Conservation (phyloP, 2,329 filamentous ascomycete genomes). For the Penicillium vulpinum region DNA sequence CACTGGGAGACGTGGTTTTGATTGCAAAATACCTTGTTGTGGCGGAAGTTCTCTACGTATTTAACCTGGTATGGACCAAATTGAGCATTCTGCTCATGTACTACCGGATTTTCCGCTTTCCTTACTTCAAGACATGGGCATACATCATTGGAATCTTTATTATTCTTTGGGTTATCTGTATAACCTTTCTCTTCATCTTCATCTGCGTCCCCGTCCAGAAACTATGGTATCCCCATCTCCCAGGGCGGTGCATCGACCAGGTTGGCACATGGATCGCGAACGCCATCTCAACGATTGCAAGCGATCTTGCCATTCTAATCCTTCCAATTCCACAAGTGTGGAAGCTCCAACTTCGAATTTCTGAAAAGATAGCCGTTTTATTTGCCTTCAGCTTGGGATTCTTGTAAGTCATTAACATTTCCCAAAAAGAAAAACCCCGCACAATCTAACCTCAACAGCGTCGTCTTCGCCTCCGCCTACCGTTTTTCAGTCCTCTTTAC, state of each 20-base stretch:
- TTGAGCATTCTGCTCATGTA: conserved; percentile 30
- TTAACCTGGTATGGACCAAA: conserved; percentile 33
- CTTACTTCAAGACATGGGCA: conserved; percentile 31
- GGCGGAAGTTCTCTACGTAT: conserved; percentile 44
- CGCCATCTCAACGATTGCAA: conserved; percentile 22
- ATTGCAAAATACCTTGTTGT: conserved; percentile 37
- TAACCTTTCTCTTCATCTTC: conserved; percentile 32
- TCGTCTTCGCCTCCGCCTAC: neutral
- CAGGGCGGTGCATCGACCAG: conserved; percentile 24
- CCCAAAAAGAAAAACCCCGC: neutral
- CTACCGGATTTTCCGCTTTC: conserved; percentile 31
- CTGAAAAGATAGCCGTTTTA: conserved; percentile 9
- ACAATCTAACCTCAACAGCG: neutral
- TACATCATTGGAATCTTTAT: conserved; percentile 29
- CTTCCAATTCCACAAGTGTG: conserved; percentile 31
- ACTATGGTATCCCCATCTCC: conserved; percentile 28
- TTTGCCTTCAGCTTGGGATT: conserved; percentile 1
- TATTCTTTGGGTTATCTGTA: conserved; percentile 28
- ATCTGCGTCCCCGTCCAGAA: conserved; percentile 33
- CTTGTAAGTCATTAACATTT: neutral
- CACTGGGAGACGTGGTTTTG: conserved; percentile 14
- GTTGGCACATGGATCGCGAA: neutral
- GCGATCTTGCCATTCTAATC: conserved; percentile 27
- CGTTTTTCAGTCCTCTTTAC: neutral
- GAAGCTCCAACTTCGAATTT: conserved; percentile 26